Evolutionary conservation across 2,329 filamentous ascomycete genomes (phyloP).

Genomic region (Tolypocladium album): DNA sequence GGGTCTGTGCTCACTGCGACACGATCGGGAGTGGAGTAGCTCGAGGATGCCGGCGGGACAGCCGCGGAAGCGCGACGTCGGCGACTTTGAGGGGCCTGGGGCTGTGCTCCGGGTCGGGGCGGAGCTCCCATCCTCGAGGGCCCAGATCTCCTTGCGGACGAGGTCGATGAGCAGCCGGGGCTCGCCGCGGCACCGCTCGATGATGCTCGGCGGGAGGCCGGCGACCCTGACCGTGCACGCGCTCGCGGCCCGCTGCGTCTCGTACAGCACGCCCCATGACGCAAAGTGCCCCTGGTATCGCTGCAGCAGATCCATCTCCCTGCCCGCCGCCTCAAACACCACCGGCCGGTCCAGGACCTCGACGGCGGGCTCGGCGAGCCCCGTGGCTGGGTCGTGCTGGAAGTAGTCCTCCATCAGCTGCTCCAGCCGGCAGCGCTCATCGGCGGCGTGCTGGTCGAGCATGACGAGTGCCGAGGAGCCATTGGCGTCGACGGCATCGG

Average conservation of each 20-base stretch:
- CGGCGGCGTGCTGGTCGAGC: constrained; percentile 89
- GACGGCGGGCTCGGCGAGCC: constrained; percentile 12
- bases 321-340: constrained; percentile 50
- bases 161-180: constrained; percentile 64
- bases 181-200: constrained; percentile 64
- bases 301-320: constrained; percentile 50
- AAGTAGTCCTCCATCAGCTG: constrained; percentile 50
- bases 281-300: constrained; percentile 46
- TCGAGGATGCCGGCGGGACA: constrained; percentile 71
- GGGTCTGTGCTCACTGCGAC: constrained; percentile 43
- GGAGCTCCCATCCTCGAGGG: constrained; percentile 36
- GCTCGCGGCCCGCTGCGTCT: constrained; percentile 18
- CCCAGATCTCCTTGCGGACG: constrained; percentile 66
- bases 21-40: constrained; percentile 64
- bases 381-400: background rate
- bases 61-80: constrained; percentile 52
- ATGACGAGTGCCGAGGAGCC: constrained; percentile 52
- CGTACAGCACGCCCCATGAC: constrained; percentile 65
- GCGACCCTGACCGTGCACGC: constrained; percentile 33
- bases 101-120: background rate
- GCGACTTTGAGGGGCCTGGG: constrained; percentile 21
- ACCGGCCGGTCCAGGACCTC: constrained; percentile 41
- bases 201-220: constrained; percentile 59
- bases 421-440: constrained; percentile 79
- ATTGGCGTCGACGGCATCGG: background rate